These are phyloP conservation scores for Metschnikowia kofuensis DNA, from an alignment of 805 yeast species.

Conservation along the genomic window DNA sequence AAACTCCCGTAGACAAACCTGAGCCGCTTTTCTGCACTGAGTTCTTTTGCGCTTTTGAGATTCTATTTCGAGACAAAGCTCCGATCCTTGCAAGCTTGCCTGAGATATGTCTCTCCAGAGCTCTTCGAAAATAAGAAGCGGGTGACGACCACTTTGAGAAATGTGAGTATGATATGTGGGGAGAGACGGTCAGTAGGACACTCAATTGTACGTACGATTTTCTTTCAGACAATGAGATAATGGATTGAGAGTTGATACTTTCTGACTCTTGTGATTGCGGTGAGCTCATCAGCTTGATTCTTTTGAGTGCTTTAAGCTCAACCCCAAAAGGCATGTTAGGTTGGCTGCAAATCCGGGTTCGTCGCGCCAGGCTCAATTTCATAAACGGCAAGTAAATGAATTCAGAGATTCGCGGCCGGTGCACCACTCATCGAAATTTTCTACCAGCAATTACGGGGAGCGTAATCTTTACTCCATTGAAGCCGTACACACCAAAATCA, in stretches of 20 bases:
- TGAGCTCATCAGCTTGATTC: neutral
- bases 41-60: neutral
- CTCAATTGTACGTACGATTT: neutral
- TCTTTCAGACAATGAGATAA: neutral
- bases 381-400: too few species aligned
- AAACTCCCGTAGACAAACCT: slow-evolving; percentile 7
- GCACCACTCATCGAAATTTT: too few species aligned
- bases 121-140: neutral
- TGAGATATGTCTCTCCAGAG: neutral
- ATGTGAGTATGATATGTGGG: neutral
- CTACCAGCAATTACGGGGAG: too few species aligned
- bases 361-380: neutral
- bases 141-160: neutral
- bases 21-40: neutral
- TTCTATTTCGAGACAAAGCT: neutral
- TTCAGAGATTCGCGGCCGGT: too few species aligned
- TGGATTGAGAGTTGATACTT: neutral
- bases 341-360: neutral
- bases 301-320: neutral
- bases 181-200: neutral
- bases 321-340: neutral
- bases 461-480: too few species aligned
- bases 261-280: neutral
- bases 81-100: neutral
- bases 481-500: too few species aligned